Conservation (phyloP, 805 yeast species). For the Wickerhamiella shivajii region DNA sequence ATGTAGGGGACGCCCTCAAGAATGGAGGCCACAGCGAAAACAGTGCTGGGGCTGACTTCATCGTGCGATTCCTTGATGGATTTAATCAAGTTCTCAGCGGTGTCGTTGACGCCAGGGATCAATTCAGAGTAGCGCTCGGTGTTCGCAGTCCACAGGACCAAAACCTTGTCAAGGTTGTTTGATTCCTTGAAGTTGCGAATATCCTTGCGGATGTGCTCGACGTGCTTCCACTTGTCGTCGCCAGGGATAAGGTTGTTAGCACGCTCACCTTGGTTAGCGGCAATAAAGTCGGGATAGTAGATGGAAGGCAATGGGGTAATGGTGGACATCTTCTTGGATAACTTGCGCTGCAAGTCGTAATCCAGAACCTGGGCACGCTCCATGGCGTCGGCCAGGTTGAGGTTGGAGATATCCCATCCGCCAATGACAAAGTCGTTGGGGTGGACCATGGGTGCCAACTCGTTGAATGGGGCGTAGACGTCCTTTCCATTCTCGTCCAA, state of each 20-base stretch:
- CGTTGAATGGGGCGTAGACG: constrained; percentile 83
- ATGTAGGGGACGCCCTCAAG: constrained; percentile 80
- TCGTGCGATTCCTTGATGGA: constrained; percentile 65
- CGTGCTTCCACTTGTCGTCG: constrained; percentile 74
- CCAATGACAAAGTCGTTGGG: constrained; percentile 84
- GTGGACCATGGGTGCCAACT: constrained; percentile 70
- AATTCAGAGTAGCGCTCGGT: constrained; percentile 85
- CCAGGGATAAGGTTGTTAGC: constrained; percentile 75
- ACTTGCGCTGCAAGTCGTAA: constrained; percentile 64
- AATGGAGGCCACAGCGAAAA: constrained; percentile 86
- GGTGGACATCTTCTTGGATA: constrained; percentile 45
- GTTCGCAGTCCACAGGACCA: constrained; percentile 93
- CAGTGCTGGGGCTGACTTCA: constrained; percentile 85
- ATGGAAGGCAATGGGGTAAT: constrained; percentile 67
- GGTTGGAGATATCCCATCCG: constrained; percentile 87
- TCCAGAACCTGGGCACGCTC: constrained; percentile 78
- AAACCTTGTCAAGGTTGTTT: constrained; percentile 69
- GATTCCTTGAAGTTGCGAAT: constrained; percentile 59
- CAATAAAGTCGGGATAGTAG: constrained; percentile 93
- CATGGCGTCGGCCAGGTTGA: constrained; percentile 63
- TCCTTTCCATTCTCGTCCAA: constrained; percentile 71
- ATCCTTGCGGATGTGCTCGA: constrained; percentile 71
- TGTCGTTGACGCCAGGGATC: constrained; percentile 70
- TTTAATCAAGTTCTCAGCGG: constrained; percentile 60
- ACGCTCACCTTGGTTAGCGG: constrained; percentile 82